Evolutionary conservation across 1,284 basidiomycete genomes (phyloP), one percentile per base, ranked within the genome.

Genomic region (Trametes hirsuta): DNA sequence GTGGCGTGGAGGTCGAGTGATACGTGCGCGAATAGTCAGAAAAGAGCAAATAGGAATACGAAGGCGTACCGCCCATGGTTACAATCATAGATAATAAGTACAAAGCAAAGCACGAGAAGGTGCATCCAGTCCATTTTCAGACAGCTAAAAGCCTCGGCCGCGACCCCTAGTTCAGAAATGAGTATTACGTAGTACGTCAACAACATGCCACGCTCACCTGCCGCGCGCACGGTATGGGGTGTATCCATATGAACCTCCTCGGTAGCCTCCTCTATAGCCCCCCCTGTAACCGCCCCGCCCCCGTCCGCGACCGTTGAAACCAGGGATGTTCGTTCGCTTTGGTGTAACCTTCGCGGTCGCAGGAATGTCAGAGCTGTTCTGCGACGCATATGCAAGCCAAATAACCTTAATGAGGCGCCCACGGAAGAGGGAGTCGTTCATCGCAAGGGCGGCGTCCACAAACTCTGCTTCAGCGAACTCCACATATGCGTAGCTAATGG

Each of bases 381-480:
- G 18, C 18, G 47, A 40, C 47, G 24, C 24, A 40, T n/a, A 55
- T 1, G n/a, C 5, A 41, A 15, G 18, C 22, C 39, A 35, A 21
- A 40, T 0, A 63, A 94, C 95, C 81, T 96, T 97, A 75, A 99
- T 91, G 72, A 96, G 77, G 64, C 97, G 86, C 35, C 95, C 95
- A 53, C 93, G 87, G 84, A 99, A 98, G 69, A 97, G 78, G 35
- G 93, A 95, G 70, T 98, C 96, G 76, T 99, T 94, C 80, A 99
- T 85, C n/a, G 95, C 89, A 66, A 97, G 73, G 18, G 97, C 96
- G 65, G 95, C 93, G 68, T 95, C 91, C 57, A 99, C 92, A 66
- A 94, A 87, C 58, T 93, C 88, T n/a, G 95, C 84, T 69, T 98
- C 95, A 67, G 97, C 88, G 75, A 99, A 99, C 76, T 99, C 97